Base-by-base conservation (phyloP, 805 yeast genomes). In the Cyberlindnera veronae region DNA sequence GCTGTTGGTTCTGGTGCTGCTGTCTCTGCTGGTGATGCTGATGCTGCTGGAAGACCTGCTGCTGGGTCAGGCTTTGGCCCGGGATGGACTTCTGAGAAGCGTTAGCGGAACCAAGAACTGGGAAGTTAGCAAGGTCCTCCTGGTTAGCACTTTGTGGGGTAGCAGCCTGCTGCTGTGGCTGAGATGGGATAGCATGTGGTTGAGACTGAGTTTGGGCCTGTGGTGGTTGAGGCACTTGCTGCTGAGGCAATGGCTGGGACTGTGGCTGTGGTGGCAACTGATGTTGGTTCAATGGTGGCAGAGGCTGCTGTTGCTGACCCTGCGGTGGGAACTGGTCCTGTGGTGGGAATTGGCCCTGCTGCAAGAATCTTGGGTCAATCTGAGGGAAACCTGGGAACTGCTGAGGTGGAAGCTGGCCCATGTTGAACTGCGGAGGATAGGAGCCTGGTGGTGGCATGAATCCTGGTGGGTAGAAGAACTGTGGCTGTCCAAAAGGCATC, bases 51-150 rank as follows among this genome's bases (percentile, higher is more conserved):
- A 27, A 28, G 16, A 35, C 39, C 35, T 41, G 45, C 5, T 32
- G 29, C 21, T 37, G 34, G 13, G n/a, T n/a, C n/a, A n/a, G n/a
- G n/a, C n/a, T n/a, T n/a, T 22, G 27, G 12, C 14, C 9, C 13
- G n/a, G 34, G 13, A 44, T 44, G 34, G 47, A 48, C 22, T 39
- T 34, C 31, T 35, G 38, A 5, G 34, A 42, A n/a, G 60, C 57
- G 13, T 57, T 72, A 48, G 68, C 63, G 5, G 78, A 61, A 0
- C 80, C 80, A 42, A 74, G 64, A n/a, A 74, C 76, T 7, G 80
- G 80, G 55, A 74, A 74, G 36, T 71, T 72, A n/a, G 77, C 64
- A 38, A 69, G 53, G 49, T 72, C 54, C n/a, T 44, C 32, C n/a
- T n/a, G n/a, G n/a, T n/a, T 22, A 12, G 12, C 26, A 22, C 26